These are phyloP conservation scores for Paratinospora sagittata DNA, from an alignment of 164 flowering plant genomes.

Conservation along the genomic window DNA sequence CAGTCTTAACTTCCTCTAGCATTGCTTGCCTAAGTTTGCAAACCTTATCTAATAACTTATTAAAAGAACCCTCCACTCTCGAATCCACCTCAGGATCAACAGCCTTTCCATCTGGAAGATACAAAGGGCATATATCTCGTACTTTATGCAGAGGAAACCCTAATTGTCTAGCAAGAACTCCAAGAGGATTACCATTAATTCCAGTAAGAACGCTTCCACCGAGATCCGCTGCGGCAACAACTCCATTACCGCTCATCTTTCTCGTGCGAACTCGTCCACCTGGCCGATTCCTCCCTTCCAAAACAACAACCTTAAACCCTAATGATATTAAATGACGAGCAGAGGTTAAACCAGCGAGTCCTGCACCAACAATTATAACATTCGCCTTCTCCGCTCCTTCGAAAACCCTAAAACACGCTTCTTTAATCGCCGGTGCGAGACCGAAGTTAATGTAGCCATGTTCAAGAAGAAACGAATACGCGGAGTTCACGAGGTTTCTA, in stretches of 20 bases:
- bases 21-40: constrained; percentile 85
- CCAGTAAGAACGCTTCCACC: constrained; percentile 97
- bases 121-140: constrained; percentile 88
- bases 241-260: constrained; percentile 59
- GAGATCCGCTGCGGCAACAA: constrained; percentile 78
- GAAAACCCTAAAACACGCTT: constrained; percentile 25
- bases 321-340: constrained; percentile 67
- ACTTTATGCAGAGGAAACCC: constrained; percentile 93
- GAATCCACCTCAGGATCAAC: constrained; percentile 81
- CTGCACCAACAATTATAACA: constrained; percentile 82
- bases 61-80: constrained; percentile 65
- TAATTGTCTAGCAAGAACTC: constrained; percentile 86
- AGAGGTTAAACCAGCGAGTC: constrained; percentile 76
- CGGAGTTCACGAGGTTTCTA: constrained; percentile 47
- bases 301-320: constrained; percentile 77
- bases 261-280: constrained; percentile 81
- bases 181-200: constrained; percentile 95
- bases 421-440: constrained; percentile 55
- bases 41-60: constrained; percentile 80
- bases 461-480: constrained; percentile 57
- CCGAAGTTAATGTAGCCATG: constrained; percentile 95
- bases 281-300: constrained; percentile 81
- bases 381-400: constrained; percentile 31
- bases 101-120: constrained; percentile 73
- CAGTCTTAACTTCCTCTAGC: constrained; percentile 70